Base-by-base conservation (phyloP, 768 basidiomycete genomes). In the Tephrocybe sp. region DNA sequence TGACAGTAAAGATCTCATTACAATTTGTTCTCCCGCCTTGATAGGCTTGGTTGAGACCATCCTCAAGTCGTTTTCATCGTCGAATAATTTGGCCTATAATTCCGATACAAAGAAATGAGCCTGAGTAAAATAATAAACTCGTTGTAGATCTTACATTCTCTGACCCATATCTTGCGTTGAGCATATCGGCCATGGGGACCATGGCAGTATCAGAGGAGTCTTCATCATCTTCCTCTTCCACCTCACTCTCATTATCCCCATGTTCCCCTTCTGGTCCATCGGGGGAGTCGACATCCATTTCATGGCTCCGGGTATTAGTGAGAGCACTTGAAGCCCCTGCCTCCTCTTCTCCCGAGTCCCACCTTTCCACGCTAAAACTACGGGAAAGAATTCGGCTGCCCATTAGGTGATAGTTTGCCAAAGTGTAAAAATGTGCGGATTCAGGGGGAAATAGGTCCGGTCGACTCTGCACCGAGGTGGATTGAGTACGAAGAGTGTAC, bases 101-200 rank as follows among this genome's bases (percentile, higher is more conserved):
- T 49, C 4, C 21, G 25, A 44, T 51, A 23, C 50, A 51, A 45
- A 45, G 34, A 30, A 43, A 10, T 51, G 36, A 48, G n/a, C n/a
- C n/a, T 32, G 37, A 14, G 55, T 21, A 23, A 39, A 41, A 17
- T 46, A 44, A 42, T 39, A 34, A 36, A 39, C 44, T 30, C 17
- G 18, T n/a, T n/a, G 18, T 23, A 47, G 21, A 20, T 67, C 85
- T 55, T 61, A 93, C 94, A 56, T 98, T 98, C 65, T 93, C 88
- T 33, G 80, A 80, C 7, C 82, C 86, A 65, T 83, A 90, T 47
- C 85, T 80, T 10, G 96, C 97, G 62, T 99, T 99, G 43, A 99
- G 73, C 73, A 98, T 84, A 68, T 99, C 97, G 3, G 97, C 97
- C 73, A 98, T 84, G 0, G 96, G 95, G 3, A 98, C 89, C 93